phyloP scores from a whole-genome alignment of 768 basidiomycete species.

The Lentinus tigrinus region DNA sequence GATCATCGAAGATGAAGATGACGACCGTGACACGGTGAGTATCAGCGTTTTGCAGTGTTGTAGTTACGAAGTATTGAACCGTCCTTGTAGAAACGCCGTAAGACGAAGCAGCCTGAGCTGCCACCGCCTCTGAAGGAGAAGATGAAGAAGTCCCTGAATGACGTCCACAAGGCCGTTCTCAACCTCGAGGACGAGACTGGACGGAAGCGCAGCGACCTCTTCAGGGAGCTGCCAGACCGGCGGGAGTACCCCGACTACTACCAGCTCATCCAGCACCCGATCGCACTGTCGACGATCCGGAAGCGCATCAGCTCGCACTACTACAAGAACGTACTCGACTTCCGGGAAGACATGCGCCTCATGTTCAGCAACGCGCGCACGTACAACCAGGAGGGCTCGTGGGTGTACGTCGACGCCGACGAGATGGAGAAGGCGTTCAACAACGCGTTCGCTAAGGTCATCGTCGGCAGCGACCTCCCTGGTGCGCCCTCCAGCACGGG shows the following conservation, averaged over 20 bases:
- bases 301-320: constrained; percentile 65
- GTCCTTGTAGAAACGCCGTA: constrained; percentile 76
- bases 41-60: background rate
- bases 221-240: constrained; percentile 82
- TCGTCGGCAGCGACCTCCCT: constrained; percentile 69
- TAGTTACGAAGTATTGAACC: background rate
- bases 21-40: constrained; percentile 66
- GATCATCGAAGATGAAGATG: constrained; percentile 72
- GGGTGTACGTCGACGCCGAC: constrained; percentile 92
- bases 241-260: constrained; percentile 94
- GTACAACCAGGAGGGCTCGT: constrained; percentile 93
- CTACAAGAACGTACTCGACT: constrained; percentile 75
- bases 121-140: constrained; percentile 60
- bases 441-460: constrained; percentile 60
- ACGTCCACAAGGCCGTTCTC: constrained; percentile 72
- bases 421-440: constrained; percentile 92
- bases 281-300: constrained; percentile 83
- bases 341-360: constrained; percentile 77
- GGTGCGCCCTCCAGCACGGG: constrained; percentile 55
- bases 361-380: constrained; percentile 94
- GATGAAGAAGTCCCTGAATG: constrained; percentile 83
- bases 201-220: constrained; percentile 82
- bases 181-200: constrained; percentile 71
- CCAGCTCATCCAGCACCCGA: constrained; percentile 81
- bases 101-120: constrained; percentile 60